Evolutionary conservation across 345 rosid genomes (phyloP).

Genomic region (Lepidium africanum): DNA sequence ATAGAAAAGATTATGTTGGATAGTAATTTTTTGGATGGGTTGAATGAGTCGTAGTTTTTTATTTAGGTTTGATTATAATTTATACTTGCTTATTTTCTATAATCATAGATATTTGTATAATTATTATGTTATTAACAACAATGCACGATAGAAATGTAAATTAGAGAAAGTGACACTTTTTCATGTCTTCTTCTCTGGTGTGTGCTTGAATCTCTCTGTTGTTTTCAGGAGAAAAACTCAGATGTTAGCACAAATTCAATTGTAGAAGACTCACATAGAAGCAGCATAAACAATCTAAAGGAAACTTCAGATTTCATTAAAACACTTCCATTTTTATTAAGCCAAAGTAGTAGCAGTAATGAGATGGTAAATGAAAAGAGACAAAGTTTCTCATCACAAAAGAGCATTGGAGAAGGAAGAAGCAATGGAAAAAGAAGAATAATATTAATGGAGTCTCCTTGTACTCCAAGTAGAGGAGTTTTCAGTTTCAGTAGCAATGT

Average conservation of each 20-base stretch:
- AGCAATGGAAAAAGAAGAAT: constrained; percentile 42
- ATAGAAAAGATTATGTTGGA: too few species aligned
- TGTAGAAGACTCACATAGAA: constrained; percentile 54
- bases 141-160: too few species aligned
- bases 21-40: too few species aligned
- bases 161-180: too few species aligned
- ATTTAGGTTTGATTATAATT: too few species aligned
- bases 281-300: constrained; percentile 66
- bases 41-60: too few species aligned
- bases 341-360: constrained; percentile 20
- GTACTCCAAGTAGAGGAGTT: constrained; percentile 77
- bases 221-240: constrained; percentile 11
- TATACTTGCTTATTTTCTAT: too few species aligned
- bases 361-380: constrained; percentile 29
- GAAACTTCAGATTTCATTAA: constrained; percentile 71
- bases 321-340: constrained; percentile 42
- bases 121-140: too few species aligned
- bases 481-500: constrained; percentile 53
- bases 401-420: constrained; percentile 44
- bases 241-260: constrained; percentile 39
- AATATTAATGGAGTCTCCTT: constrained; percentile 45
- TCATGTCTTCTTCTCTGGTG: neutral
- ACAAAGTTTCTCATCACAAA: constrained; percentile 42
- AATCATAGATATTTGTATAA: too few species aligned
- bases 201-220: constrained; percentile 1